Evolutionary conservation across 2,329 filamentous ascomycete genomes (phyloP), one percentile per base, ranked within the genome.

Genomic region (Nemania abortiva): DNA sequence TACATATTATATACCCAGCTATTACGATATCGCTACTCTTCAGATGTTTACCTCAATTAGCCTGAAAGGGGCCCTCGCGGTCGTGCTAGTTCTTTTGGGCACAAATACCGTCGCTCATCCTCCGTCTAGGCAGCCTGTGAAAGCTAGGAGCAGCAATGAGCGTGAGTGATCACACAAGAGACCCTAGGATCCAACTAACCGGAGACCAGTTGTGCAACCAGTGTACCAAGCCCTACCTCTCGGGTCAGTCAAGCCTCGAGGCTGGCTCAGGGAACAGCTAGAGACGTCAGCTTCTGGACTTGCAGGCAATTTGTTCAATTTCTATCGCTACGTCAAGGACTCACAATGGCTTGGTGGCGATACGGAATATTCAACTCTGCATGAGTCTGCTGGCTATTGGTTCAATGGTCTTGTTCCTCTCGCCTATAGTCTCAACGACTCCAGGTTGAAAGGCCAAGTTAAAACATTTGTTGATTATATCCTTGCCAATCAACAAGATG

Each of bases 321-420:
- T 89, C 72, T 89, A 87, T 77, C 81, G 81, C n/a, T 86, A 82
- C 70, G 86, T 89, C 13, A 79, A 82, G 3, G 75, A 87, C 66
- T 84, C 82, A 3, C 78, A 79, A 18, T 90, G 86, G 86, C 74
- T 86, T 1, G 87, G 86, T 2, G 85, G 86, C 5, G 72, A 79
- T 37, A 74, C 79, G 2, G 86, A 89, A 71, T 89, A 89, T 72
- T 86, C 82, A 13, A 77, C 77, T 24, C 78, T 89, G 1, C 83
- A 88, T 71, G 87, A 89, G 77, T 85, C 83, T 1, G 82, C 84
- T 29, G 85, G 87, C 0, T 89, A 89, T 74, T 89, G 87, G 85
- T 85, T 88, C 73, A 89, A 89, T 72, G 85, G 83, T 3, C 79
- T 88, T 1, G 86, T 89, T 1, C 86, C 87, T 20, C 80, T 89